Base-by-base conservation (phyloP, 179 eudicot species). In the Spinacia oleracea region DNA sequence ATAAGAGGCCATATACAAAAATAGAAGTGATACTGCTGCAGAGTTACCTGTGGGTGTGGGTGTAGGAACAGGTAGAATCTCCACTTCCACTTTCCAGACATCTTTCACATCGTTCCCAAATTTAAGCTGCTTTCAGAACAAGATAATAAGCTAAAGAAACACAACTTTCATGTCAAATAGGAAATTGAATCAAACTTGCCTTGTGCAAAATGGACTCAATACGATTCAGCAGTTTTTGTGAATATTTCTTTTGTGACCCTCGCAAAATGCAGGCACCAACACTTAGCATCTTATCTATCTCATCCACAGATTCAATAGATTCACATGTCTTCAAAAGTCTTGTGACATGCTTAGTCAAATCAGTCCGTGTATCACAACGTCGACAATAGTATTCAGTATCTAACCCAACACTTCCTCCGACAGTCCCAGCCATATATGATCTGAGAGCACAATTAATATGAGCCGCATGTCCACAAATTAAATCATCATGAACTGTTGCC, bases 391-490 rank as follows among this genome's bases (percentile, higher is more conserved):
- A 96, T 80, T 96, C 92, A 60, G 94, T 91, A 86, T 96, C 94
- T 74, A 96, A 81, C n/a, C 89, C 89, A 56, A 93, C 89, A 70
- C 88, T 90, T 56, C 97, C 99, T 71, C 94, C 97, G 56, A 93
- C 97, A 15, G 91, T 83, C 43, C 99, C 99, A 85, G 98, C 99
- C 97, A 93, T 88, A 86, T 89, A 89, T 64, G 91, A 86, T n/a
- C 94, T 86, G 23, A 93, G 88, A 80, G 91, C 96, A 84, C 99
- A 96, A 74, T 83, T 81, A 42, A 92, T 72, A 74, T 96, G 98
- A 72, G 93, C 93, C 29, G 83, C 82, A 78, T 93, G 99, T 59
- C 96, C 98, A 86, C 99, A 96, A 64, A 87, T 87, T 34, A 67
- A 29, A 56, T 87, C 90, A 46, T 89, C 83, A 64, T 70, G 77